Evolutionary conservation across 768 basidiomycete species (phyloP), one percentile per base, ranked within the genome.

Genomic region (Cystobasidium tubakii): DNA sequence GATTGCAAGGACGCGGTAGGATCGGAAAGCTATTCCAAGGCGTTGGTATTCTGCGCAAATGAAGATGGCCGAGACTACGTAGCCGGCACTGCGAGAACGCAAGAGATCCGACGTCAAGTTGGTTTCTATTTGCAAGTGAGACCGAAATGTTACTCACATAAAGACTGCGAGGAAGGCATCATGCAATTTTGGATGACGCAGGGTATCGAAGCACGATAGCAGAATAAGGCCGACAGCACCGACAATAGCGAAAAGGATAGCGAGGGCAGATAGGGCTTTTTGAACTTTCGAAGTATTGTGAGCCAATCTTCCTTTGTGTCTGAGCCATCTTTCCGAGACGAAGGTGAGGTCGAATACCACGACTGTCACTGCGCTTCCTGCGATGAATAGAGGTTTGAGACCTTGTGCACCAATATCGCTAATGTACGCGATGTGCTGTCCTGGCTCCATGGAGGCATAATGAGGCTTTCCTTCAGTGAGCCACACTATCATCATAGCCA

Each of bases 351-450:
- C 81, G 80, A 91, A 89, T 0, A 84, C 82, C 1, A 85, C 80
- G 7, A 85, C 87, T 1, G 90, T 89, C 73, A 90, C 84, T 44
- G 83, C 82, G 76, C 87, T 88, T 7, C 87, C 87, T 19, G 84
- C 82, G 63, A 91, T 82, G 77, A 91, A 91, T 43, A 91, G 84
- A 1, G 90, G 90, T 79, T 91, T 90, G 54, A 91, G 82, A 65
- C 84, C 83, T 76, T 84, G 85, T 23, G 90, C 89, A n/a, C 88
- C 89, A 42, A 90, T 81, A 77, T 91, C 89, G 50, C 88, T 89
- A 62, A 91, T 90, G 80, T 88, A 90, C n/a, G 87, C 86, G 65
- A 90, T 86, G 0, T 80, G 80, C 42, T 71, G 69, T 19, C 10
- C 25, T 15, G 46, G 84, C 43, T 86, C 84, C 73, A 75, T 73